Evolutionary conservation across 192 early-diverging fungal species (phyloP).

Genomic region (Gonapodya prolifera): DNA sequence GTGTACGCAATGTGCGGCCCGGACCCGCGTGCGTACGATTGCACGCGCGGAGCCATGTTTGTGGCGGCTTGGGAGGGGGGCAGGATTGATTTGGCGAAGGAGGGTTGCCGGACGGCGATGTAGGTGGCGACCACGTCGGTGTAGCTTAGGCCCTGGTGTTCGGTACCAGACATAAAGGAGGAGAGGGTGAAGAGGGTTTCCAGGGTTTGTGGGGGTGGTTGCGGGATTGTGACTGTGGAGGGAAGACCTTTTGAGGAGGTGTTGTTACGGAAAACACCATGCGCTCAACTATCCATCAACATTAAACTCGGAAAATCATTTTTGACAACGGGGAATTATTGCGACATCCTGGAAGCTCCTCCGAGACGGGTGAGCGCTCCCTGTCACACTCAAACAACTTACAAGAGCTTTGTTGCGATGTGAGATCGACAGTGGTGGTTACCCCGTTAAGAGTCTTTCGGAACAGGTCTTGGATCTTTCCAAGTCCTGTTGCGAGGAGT

Average conservation of each 20-base stretch:
- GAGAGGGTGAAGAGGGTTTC: background rate
- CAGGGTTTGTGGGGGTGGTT: background rate
- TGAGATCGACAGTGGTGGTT: slow-evolving; percentile 27
- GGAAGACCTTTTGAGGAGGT: too few relatives aligned
- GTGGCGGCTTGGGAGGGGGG: background rate
- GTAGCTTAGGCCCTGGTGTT: slow-evolving; percentile 22
- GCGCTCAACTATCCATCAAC: too few relatives aligned
- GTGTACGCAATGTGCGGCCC: background rate
- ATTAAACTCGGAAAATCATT: too few relatives aligned
- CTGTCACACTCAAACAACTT: background rate
- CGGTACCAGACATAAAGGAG: background rate
- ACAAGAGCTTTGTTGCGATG: slow-evolving; percentile 10
- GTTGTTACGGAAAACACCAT: too few relatives aligned
- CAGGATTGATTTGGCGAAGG: background rate
- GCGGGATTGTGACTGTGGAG: too few relatives aligned
- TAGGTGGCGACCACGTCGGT: slow-evolving; percentile 17
- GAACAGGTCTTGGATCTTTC: slow-evolving; percentile 43
- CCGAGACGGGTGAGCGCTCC: too few relatives aligned
- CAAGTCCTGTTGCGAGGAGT: slow-evolving; percentile 34
- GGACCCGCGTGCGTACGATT: background rate
- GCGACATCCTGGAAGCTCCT: too few relatives aligned
- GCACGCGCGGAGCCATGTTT: background rate
- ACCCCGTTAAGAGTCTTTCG: slow-evolving; percentile 26
- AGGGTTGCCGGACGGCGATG: background rate
- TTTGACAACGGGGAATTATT: too few relatives aligned